Base-by-base conservation (phyloP, 441 rosid species). In the Capsella rubella region DNA sequence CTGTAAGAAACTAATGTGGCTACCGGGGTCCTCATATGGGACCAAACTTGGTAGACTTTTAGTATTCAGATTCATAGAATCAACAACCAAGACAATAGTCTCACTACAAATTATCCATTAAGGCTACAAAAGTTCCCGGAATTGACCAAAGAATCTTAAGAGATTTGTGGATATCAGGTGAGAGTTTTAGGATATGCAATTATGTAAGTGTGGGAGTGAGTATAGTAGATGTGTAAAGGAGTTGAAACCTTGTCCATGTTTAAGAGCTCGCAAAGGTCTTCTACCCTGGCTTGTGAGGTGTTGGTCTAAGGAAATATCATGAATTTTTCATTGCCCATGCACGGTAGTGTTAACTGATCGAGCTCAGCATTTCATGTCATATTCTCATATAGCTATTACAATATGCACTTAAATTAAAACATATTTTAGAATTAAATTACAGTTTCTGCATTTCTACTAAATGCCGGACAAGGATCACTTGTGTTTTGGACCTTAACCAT, bases 241-340 rank as follows among this genome's bases (percentile, higher is more conserved):
- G 29, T 40, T 27, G 32, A 52, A 62, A 16, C 70, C 64, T 69
- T 35, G 46, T 39, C 37, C 54, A 46, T 39, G 61, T 64, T 72
- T 76, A 86, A 21, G 89, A 84, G 86, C 97, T 89, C 82, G 83
- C 99, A 94, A 67, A 94, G 80, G 76, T 91, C 92, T 74, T 56
- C 73, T 56, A 74, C 82, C 78, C 98, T 87, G 59, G 82, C 84
- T 54, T 62, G 78, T 15, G 97, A 82, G 47, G 91, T 80, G 71
- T 90, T 82, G 46, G 91, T 84, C 72, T 34, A 89, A 45, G 93
- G 90, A 53, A 86, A 85, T 50, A 86, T 78, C 79, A 81, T 74
- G 85, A 87, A 87, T 73, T 84, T 87, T 34, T 94, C 94, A 64
- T 87, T 89, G 28, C 37, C 67, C 66, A 80, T 71, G 65, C 97